Evolutionary conservation across 371 early-diverging fungal species (phyloP).

Genomic region (Zychaea mexicana): DNA sequence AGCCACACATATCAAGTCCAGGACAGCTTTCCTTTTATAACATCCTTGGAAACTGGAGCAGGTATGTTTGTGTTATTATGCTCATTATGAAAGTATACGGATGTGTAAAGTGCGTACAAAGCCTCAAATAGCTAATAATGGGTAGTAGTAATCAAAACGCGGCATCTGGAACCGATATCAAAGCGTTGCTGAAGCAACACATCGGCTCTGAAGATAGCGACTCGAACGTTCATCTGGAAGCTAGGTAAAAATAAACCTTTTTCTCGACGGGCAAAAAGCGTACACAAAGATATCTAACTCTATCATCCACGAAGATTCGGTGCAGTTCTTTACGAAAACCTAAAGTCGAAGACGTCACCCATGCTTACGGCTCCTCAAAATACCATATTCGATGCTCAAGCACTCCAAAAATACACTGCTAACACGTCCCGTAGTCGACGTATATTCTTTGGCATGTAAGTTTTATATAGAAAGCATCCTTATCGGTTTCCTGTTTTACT

Average conservation of each 20-base stretch:
- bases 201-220: constrained; percentile 8
- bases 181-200: constrained; percentile 12
- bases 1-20: neutral
- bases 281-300: too few relatives aligned
- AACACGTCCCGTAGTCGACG: constrained; percentile 16
- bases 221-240: constrained; percentile 25
- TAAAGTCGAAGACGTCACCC: neutral
- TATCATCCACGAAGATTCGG: too few relatives aligned
- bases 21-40: neutral
- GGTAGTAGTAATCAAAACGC: neutral
- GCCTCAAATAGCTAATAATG: too few relatives aligned
- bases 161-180: constrained; percentile 8
- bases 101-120: too few relatives aligned
- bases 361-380: constrained; percentile 11
- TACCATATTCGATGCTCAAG: neutral
- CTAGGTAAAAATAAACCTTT: constrained; percentile 22
- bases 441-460: constrained; percentile 29
- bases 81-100: too few relatives aligned
- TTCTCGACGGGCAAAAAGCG: neutral
- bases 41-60: neutral
- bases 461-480: neutral
- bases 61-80: neutral
- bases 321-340: constrained; percentile 28
- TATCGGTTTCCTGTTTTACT: neutral
- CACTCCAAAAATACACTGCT: neutral